Evolutionary conservation across 2,329 filamentous ascomycete genomes (phyloP).

Genomic region (Hypocrella siamensis): DNA sequence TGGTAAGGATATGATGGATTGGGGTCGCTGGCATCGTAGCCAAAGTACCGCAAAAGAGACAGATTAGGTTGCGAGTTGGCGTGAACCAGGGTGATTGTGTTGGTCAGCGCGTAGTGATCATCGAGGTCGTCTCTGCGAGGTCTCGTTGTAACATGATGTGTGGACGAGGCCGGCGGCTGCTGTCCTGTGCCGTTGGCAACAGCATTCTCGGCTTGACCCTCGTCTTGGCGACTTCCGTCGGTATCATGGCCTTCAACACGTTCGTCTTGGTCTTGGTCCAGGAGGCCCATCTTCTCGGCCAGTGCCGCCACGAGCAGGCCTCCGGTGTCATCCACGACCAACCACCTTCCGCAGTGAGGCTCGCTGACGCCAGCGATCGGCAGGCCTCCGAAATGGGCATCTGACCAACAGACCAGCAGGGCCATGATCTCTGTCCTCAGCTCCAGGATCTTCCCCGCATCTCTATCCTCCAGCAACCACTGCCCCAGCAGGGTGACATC

Average conservation of each 20-base stretch:
- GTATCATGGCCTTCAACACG: conserved; percentile 2
- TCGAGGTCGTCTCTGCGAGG: conserved; percentile 33
- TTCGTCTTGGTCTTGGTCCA: conserved; percentile 32
- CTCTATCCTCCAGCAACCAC: conserved; percentile 67
- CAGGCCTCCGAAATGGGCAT: conserved; percentile 51
- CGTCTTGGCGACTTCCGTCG: neutral
- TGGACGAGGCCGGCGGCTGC: conserved; percentile 1
- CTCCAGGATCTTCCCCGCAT: conserved; percentile 69
- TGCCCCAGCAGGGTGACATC: conserved; percentile 63
- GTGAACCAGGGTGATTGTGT: conserved; percentile 70
- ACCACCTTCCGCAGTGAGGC: conserved; percentile 41
- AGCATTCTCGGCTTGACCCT: neutral
- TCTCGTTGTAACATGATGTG: conserved; percentile 10
- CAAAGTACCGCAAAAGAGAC: conserved; percentile 75
- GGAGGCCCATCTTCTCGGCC: conserved; percentile 76
- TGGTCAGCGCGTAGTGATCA: conserved; percentile 51
- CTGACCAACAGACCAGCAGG: conserved; percentile 74
- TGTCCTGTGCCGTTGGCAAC: neutral
- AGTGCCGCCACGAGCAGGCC: conserved; percentile 69
- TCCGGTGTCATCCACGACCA: conserved; percentile 76
- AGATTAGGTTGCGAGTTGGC: conserved; percentile 77
- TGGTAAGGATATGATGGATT: conserved; percentile 45
- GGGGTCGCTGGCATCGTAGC: conserved; percentile 57
- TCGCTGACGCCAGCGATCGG: conserved; percentile 10
- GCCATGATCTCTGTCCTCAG: conserved; percentile 72